Base-by-base conservation (phyloP, 305 asterid genomes). In the Solanum hybrid region DNA sequence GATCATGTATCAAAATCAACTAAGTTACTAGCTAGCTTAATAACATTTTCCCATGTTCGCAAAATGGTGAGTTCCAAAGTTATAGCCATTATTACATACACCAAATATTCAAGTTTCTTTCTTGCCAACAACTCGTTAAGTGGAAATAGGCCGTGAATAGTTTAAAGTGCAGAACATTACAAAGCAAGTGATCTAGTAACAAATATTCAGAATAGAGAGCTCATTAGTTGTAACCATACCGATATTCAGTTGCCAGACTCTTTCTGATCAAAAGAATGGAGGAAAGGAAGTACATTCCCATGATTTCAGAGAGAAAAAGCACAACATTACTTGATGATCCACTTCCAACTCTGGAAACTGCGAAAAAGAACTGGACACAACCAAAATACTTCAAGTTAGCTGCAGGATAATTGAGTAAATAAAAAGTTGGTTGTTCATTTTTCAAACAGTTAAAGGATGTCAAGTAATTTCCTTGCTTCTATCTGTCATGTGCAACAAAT, bases 311-410 rank as follows among this genome's bases (percentile, higher is more conserved):
- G 86, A 96, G 98, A 94, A 97, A 97, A 91, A 96, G 99, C 89
- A 97, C 99, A 2, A 97, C 96, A 73, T 97, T 97, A 95, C 99
- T 97, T 66, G 99, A 97, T 87, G 99, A 97, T 92, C 99, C 99
- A 76, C 99, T 97, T 86, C 99, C 99, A 91, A 96, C 99, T 95
- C 99, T 93, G 72, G 99, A 97, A 89, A 97, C 98, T 76, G 98
- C 99, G 89, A 97, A 97, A 92, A 97, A 97, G 97, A 97, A 96
- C 99, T 96, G 98, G 13, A 88, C 90, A 90, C 24, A 37, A 29
- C 64, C 69, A 87, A 38, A 66, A 79, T 38, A 2, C 72, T 40
- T 46, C 76, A 35, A 32, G 60, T 88, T 46, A 75, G 86, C 27
- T 24, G 82, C 32, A 46, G 32, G 86, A 76, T 76, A 22, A 46